Evolutionary conservation across 2,329 filamentous ascomycete genomes (phyloP).

Genomic region (Aspergillus costaricaensis): DNA sequence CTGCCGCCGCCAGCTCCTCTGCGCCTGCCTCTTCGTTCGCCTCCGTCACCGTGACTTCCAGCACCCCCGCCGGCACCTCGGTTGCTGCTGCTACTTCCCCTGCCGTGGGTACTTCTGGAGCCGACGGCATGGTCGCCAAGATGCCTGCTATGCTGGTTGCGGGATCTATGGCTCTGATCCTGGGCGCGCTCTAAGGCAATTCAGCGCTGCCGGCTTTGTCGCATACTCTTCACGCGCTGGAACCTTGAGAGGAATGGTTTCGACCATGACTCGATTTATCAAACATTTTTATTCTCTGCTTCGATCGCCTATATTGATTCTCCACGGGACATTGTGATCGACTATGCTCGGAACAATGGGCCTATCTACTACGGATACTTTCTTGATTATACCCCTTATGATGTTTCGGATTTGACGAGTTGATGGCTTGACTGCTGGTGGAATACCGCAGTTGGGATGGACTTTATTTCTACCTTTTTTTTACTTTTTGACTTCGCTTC

Average conservation of each 20-base stretch:
- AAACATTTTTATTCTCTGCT: constrained; percentile 25
- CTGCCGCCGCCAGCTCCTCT: constrained; percentile 28
- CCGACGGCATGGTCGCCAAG: constrained; percentile 21
- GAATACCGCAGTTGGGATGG: constrained; percentile 8
- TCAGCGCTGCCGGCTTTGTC: constrained; percentile 4
- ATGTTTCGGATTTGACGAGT: constrained; percentile 30
- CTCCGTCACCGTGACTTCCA: constrained; percentile 18
- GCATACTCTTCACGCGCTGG: background rate
- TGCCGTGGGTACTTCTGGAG: constrained; percentile 18
- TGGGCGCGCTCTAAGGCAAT: constrained; percentile 38
- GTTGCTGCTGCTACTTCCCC: constrained; percentile 23
- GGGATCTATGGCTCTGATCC: constrained; percentile 40
- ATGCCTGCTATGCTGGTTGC: constrained; percentile 38
- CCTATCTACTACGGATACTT: constrained; percentile 28
- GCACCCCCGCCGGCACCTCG: constrained; percentile 21
- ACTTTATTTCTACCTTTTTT: background rate
- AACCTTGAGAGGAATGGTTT: background rate
- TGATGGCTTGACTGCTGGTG: constrained; percentile 27
- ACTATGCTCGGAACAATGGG: constrained; percentile 10
- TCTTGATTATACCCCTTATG: constrained; percentile 33
- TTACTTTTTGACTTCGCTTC: background rate
- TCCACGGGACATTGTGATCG: constrained; percentile 2
- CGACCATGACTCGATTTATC: background rate
- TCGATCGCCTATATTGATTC: constrained; percentile 11
- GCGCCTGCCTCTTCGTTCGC: constrained; percentile 15